Evolutionary conservation across 768 basidiomycete genomes (phyloP).

Genomic region (Lactarius trivialis): DNA sequence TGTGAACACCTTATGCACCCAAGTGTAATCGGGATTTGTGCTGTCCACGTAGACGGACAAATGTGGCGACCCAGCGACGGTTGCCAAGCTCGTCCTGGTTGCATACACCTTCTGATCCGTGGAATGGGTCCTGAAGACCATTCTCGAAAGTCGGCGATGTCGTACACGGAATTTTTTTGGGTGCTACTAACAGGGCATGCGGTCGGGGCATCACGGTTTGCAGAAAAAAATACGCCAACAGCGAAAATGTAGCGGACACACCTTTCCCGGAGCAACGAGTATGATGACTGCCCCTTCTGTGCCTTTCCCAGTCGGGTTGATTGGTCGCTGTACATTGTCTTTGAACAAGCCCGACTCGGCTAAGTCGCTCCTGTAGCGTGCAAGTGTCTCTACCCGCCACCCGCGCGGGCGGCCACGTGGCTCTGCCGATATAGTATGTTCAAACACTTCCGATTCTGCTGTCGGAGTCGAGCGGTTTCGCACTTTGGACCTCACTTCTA

Average conservation of each 20-base stretch:
- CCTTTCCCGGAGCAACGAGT: conserved; percentile 5
- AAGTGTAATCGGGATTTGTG: conserved; percentile 67
- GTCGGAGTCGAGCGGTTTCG: conserved; percentile 18
- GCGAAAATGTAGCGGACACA: conserved; percentile 1
- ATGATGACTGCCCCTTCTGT: conserved; percentile 20
- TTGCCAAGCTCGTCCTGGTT: conserved; percentile 72
- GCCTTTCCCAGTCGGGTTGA: not conserved
- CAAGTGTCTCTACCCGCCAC: not conserved
- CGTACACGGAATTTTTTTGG: conserved; percentile 29
- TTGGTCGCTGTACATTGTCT: conserved; percentile 12
- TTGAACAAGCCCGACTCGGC: conserved; percentile 20
- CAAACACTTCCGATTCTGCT: conserved; percentile 6
- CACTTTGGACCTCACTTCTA: conserved; percentile 12
- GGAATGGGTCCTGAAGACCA: conserved; percentile 59
- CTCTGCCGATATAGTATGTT: conserved; percentile 21
- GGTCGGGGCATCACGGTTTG: not conserved
- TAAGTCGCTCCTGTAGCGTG: conserved; percentile 1
- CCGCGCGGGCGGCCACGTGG: conserved; percentile 15
- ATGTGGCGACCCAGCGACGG: conserved; percentile 55
- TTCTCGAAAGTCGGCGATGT: conserved; percentile 60
- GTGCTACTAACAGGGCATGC: not conserved
- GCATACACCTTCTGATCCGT: conserved; percentile 62
- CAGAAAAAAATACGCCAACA: not conserved
- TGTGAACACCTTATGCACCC: conserved; percentile 8
- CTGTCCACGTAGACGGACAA: conserved; percentile 74